phyloP scores from a whole-genome alignment of 345 rosid genomes.

The Reutealis trisperma region DNA sequence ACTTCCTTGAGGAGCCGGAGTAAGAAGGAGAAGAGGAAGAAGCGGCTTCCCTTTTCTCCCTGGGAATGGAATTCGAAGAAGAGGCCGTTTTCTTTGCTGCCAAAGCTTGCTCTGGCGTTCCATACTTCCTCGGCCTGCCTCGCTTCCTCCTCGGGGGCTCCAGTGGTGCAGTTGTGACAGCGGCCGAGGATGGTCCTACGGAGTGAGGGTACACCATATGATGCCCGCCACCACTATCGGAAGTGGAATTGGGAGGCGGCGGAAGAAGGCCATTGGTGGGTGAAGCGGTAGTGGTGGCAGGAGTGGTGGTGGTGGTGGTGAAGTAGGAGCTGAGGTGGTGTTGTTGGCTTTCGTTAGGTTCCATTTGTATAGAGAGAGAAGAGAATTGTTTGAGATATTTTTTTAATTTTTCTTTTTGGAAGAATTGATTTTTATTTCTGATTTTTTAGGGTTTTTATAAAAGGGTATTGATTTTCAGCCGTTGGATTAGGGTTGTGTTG shows the following conservation, averaged over 20 bases:
- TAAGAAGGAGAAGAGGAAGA: conserved; percentile 18
- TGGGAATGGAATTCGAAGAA: conserved; percentile 5
- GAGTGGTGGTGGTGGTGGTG: conserved; percentile 35
- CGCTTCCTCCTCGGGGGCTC: conserved; percentile 76
- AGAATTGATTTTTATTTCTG: conserved; percentile 27
- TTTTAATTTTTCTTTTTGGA: conserved; percentile 18
- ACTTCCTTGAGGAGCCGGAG: conserved; percentile 21
- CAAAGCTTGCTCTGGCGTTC: conserved; percentile 84
- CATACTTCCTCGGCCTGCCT: conserved; percentile 96
- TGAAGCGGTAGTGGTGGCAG: conserved; percentile 39
- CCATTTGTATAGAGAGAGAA: conserved; percentile 44
- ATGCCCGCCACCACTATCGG: conserved; percentile 10
- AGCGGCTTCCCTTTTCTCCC: conserved; percentile 11
- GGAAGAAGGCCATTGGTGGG: conserved; percentile 69
- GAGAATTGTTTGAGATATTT: conserved; percentile 13
- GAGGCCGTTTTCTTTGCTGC: conserved; percentile 83
- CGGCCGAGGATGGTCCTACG: conserved; percentile 49
- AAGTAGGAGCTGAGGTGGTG: conserved; percentile 44
- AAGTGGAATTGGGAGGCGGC: conserved; percentile 18
- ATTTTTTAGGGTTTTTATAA: conserved; percentile 12
- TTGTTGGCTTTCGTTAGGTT: conserved; percentile 57
- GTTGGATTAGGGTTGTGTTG: neutral
- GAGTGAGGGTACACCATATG: conserved; percentile 62
- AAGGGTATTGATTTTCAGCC: conserved; percentile 7
- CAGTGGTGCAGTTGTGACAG: conserved; percentile 47